Evolutionary conservation across 2,329 filamentous ascomycete species (phyloP).

Genomic region (Xylariaceae sp.): DNA sequence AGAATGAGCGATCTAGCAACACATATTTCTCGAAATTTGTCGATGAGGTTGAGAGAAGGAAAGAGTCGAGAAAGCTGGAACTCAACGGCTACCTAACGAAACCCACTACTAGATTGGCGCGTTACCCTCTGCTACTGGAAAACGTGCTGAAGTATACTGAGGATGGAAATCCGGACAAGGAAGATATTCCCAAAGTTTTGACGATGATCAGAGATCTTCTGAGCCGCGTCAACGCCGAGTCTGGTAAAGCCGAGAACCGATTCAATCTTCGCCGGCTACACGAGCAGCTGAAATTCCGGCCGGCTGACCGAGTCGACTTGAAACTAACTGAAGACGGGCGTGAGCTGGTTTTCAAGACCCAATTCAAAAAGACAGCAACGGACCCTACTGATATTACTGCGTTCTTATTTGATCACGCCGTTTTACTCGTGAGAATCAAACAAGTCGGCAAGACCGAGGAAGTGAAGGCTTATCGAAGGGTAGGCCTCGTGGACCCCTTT

Average conservation of each 20-base stretch:
- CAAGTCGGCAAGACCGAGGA: constrained; percentile 90
- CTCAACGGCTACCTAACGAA: constrained; percentile 97
- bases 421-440: constrained; percentile 86
- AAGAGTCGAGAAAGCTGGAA: constrained; percentile 94
- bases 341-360: constrained; percentile 89
- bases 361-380: constrained; percentile 85
- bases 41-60: constrained; percentile 90
- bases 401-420: constrained; percentile 93
- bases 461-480: constrained; percentile 83
- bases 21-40: constrained; percentile 83
- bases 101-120: constrained; percentile 87
- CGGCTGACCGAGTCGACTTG: constrained; percentile 85
- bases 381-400: constrained; percentile 87
- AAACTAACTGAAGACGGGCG: constrained; percentile 91
- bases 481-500: constrained; percentile 30
- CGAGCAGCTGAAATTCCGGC: constrained; percentile 83
- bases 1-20: constrained; percentile 88
- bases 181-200: constrained; percentile 87
- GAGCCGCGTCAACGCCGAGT: constrained; percentile 85
- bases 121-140: constrained; percentile 88
- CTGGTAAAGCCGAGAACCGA: constrained; percentile 93
- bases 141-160: constrained; percentile 89
- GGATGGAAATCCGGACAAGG: constrained; percentile 80
- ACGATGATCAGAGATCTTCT: constrained; percentile 81
- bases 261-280: constrained; percentile 93